phyloP scores from a whole-genome alignment of 164 flowering plant genomes.

The Piper longum region DNA sequence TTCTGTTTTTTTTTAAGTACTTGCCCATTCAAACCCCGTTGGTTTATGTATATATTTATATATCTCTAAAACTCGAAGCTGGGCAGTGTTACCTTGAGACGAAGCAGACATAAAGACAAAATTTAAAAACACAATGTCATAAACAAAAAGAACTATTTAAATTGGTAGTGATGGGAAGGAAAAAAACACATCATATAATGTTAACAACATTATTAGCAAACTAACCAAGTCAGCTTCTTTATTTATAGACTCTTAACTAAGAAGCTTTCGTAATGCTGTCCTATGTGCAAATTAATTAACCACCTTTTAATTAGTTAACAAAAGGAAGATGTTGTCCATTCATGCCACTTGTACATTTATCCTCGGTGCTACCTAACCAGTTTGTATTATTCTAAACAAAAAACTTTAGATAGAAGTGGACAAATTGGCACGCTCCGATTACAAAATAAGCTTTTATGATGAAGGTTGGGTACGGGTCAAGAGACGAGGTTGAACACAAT shows the following conservation, averaged over 20 bases:
- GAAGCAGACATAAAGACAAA: too few species aligned
- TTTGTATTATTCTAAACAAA: background rate
- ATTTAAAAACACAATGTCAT: background rate
- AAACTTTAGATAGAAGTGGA: background rate
- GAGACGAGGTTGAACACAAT: background rate
- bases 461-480: background rate
- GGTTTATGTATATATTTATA: too few species aligned
- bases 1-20: too few species aligned
- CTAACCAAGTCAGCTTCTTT: background rate
- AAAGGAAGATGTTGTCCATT: background rate
- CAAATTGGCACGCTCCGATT: background rate
- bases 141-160: background rate
- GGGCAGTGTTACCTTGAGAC: too few species aligned
- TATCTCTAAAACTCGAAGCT: too few species aligned
- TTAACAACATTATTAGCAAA: background rate
- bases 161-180: background rate
- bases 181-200: too few species aligned
- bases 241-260: background rate
- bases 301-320: background rate
- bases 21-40: too few species aligned
- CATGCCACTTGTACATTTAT: background rate
- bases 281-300: background rate
- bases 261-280: background rate
- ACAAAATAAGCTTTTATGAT: background rate
- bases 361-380: background rate